Evolutionary conservation across 2,329 filamentous ascomycete species (phyloP).

Genomic region (Dendrostoma leiphaemia): DNA sequence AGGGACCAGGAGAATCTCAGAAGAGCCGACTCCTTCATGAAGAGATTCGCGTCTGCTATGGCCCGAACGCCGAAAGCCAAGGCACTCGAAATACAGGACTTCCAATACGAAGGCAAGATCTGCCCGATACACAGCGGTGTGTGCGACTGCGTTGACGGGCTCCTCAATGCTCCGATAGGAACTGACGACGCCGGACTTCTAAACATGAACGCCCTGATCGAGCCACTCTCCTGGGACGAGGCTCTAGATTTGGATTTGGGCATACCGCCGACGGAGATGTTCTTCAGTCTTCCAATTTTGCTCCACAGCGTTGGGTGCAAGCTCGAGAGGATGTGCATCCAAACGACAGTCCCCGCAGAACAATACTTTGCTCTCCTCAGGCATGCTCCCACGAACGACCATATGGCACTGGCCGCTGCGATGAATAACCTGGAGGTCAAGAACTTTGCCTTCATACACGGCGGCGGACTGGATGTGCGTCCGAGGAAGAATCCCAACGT

Average conservation of each 20-base stretch:
- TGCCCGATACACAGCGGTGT: too few relatives aligned
- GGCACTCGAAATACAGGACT: slow-evolving; percentile 11
- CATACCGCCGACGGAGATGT: background rate
- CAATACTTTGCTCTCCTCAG: slow-evolving; percentile 4
- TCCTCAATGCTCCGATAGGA: background rate
- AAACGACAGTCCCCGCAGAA: slow-evolving; percentile 3
- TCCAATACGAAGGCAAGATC: background rate
- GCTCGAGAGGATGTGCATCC: slow-evolving; percentile 10
- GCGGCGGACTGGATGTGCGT: background rate
- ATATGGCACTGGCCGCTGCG: background rate
- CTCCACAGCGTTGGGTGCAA: background rate
- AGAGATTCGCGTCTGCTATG: slow-evolving; percentile 7
- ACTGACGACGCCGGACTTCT: slow-evolving; percentile 6
- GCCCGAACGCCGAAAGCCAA: slow-evolving; percentile 11
- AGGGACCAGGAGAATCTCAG: slow-evolving; percentile 7
- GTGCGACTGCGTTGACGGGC: background rate
- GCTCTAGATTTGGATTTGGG: background rate
- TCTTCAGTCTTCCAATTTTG: slow-evolving; percentile 1
- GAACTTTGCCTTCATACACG: slow-evolving; percentile 9
- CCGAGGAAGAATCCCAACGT: background rate
- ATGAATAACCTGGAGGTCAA: slow-evolving; percentile 1
- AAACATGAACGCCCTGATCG: slow-evolving; percentile 4
- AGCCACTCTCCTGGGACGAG: slow-evolving; percentile 14
- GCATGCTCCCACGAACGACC: background rate
- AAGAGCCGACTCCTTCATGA: background rate